Base-by-base conservation (phyloP, 352 stramenopile species). In the Pythium plurisporium region DNA sequence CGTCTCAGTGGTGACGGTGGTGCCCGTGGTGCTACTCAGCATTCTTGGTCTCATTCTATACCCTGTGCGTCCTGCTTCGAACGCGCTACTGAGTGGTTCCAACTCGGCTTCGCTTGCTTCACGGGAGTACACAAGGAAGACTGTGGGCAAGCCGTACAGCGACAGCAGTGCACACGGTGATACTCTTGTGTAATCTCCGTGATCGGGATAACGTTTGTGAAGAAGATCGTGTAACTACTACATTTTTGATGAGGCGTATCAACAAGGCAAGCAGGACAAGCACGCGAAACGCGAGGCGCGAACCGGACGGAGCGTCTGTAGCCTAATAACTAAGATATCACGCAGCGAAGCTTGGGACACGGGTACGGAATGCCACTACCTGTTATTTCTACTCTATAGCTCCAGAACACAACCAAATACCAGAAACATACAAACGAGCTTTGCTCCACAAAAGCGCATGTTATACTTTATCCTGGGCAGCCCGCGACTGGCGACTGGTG, bases 111-210 rank as follows among this genome's bases (percentile, higher is more conserved):
- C 65, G 11, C 69, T 91, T 6, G 86, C 72, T 65, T 87, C 79
- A 38, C 62, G 82, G 33, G 76, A 91, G 42, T 91, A 83, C 64
- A 86, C 82, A 48, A 76, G 82, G 29, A 64, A 69, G 48, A 75
- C 73, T 23, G 70, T 82, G 34, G 82, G 79, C 23, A 89, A 86
- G 44, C 61, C 72, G 55, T 71, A 73, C 31, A 48, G 52, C 20
- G 34, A 41, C 17, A 64, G 42, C 15, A 50, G 41, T 17, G 47
- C 67, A 14, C 74, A 68, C 31, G 51, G 45, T 15, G 59, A 62
- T 17, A 52, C 51, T 64, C 22, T 70, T 38, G 55, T 65, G 49
- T 65, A n/a, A n/a, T n/a, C n/a, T n/a, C n/a, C n/a, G n/a, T n/a
- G n/a, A n/a, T n/a, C n/a, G 46, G 72, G 40, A 49, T 29, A 29